Conservation (phyloP, 768 basidiomycete genomes). For the Pulveroboletus sp. region DNA sequence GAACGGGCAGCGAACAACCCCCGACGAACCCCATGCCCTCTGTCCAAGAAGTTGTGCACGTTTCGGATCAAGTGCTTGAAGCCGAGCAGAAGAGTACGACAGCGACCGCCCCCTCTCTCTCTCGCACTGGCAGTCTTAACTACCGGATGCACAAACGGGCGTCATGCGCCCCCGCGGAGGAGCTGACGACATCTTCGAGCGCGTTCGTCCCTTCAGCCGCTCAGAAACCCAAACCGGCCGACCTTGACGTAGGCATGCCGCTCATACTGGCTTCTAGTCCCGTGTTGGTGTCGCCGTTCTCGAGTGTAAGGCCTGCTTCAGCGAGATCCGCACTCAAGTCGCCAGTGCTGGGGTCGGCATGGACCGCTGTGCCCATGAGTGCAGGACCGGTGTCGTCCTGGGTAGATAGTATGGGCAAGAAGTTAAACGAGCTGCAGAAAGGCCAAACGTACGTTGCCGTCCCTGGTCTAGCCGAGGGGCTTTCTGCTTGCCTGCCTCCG, state of each 20-base stretch:
- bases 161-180: not conserved
- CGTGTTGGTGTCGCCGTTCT: conserved; percentile 1
- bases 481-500: not conserved
- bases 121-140: conserved; percentile 17
- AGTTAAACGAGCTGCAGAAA: conserved; percentile 53
- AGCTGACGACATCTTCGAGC: not conserved
- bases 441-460: conserved; percentile 46
- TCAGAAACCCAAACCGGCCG: not conserved
- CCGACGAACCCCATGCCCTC: conserved; percentile 48
- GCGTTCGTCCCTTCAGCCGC: not conserved
- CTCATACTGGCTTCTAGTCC: conserved; percentile 12
- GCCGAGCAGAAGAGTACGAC: not conserved
- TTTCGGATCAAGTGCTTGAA: not conserved
- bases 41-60: conserved; percentile 24
- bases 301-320: not conserved
- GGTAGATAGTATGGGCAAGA: conserved; percentile 58
- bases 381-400: conserved; percentile 37
- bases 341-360: not conserved
- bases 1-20: conserved; percentile 30
- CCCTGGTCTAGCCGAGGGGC: not conserved
- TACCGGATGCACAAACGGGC: conserved; percentile 12
- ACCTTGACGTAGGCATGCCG: conserved; percentile 10
- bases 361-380: conserved; percentile 22
- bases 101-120: conserved; percentile 3
- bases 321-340: not conserved